These are phyloP conservation scores for Scheffersomyces ergatensis DNA, from an alignment of 805 yeast species.

Conservation along the genomic window DNA sequence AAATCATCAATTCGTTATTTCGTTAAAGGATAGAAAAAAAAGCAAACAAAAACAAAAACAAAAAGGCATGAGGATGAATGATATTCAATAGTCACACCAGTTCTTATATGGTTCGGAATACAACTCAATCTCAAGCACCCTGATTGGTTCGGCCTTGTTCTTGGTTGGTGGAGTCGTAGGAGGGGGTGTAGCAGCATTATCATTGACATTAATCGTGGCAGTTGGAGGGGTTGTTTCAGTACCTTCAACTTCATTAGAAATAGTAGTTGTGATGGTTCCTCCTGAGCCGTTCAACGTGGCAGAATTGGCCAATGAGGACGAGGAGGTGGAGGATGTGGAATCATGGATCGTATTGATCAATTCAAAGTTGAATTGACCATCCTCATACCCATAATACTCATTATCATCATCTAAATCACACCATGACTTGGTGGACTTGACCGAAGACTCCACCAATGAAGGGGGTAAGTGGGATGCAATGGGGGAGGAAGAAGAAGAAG, in stretches of 20 bases:
- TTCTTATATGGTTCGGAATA: not conserved
- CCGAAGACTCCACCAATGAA: constrained; percentile 30
- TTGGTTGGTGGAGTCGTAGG: not conserved
- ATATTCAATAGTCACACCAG: not conserved
- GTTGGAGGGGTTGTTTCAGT: not conserved
- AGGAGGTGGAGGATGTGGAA: not conserved
- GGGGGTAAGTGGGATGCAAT: constrained; percentile 15
- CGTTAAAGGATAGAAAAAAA: too few species aligned
- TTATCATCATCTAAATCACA: constrained; percentile 33
- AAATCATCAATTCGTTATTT: too few species aligned
- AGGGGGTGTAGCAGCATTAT: not conserved
- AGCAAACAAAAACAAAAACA: too few species aligned
- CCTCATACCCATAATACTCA: constrained; percentile 11
- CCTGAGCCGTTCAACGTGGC: not conserved
- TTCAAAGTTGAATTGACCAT: not conserved
- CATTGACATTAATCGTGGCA: not conserved
- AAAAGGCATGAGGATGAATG: too few species aligned
- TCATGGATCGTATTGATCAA: not conserved
- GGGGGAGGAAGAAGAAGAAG: not conserved
- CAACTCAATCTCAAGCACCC: not conserved
- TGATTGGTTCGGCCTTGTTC: not conserved
- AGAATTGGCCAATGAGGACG: not conserved
- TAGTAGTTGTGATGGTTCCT: not conserved
- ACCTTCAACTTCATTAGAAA: not conserved
- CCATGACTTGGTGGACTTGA: constrained; percentile 29